Base-by-base conservation (phyloP, 2,329 filamentous ascomycete genomes). In the Aspergillus sp. region DNA sequence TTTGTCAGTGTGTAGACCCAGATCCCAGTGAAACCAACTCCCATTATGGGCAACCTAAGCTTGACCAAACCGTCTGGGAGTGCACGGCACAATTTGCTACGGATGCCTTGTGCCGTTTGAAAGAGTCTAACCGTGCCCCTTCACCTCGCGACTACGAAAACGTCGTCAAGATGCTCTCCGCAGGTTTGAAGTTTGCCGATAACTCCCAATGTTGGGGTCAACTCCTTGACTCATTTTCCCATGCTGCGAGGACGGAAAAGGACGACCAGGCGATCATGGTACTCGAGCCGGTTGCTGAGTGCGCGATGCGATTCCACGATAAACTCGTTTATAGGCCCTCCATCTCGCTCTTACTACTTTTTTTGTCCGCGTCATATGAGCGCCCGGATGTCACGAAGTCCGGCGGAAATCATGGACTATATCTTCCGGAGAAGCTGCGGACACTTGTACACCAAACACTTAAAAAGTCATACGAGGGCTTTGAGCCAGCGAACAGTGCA, bases 211-310 rank as follows among this genome's bases (percentile, higher is more conserved):
- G 64, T 37, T 78, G 76, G 75, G 61, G 64, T 44, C 50, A 72
- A 0, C 70, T 91, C 1, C 81, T 88, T 45, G 70, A 77, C 7
- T 65, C 74, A 1, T 68, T 88, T 7, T 71, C 79, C 3, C 67
- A 74, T 7, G 78, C 80, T 45, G 78, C 84, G 5, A 76, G 74
- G 15, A 70, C 75, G 10, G 82, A 88, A 53, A 79, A 79, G 45
- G 86, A 88, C 3, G 82, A 88, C 52, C 78, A 80, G 13, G 84
- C 82, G 5, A 76, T 84, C 37, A 78, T 80, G 20, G 75, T 89
- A 1, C 73, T 90, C 35, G 88, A 94, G 51, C 85, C 85, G 1
- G 59, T 93, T 3, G 80, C 86, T 0, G 83, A 80, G 55, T 59
- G 66, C 1, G 55, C 85, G 4, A 57, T 73, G 33, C 45, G 48